These are phyloP conservation scores for Teratosphaeria viscida DNA, from an alignment of 2,329 filamentous ascomycete genomes.

Conservation along the genomic window DNA sequence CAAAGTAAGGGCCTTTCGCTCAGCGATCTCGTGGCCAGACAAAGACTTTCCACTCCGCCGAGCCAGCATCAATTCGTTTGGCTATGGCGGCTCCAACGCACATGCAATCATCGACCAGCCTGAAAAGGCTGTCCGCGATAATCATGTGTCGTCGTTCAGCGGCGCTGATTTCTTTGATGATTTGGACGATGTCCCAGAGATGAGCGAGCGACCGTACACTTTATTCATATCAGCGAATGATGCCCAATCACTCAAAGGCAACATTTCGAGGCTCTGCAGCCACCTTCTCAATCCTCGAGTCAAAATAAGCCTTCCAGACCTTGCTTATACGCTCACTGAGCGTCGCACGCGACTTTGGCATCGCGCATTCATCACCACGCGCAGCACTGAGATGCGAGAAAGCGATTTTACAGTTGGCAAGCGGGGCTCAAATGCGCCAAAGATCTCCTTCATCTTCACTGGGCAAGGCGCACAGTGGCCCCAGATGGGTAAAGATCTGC, in stretches of 20 bases:
- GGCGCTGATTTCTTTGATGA: too few species aligned
- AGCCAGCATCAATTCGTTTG: neutral
- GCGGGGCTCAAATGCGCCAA: neutral
- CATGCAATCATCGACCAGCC: neutral
- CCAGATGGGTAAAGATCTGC: slow-evolving; percentile 13
- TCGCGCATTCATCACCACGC: neutral
- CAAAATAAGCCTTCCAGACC: too few species aligned
- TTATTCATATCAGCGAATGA: too few species aligned
- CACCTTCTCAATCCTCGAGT: too few species aligned
- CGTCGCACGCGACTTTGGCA: neutral
- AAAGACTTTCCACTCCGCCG: neutral
- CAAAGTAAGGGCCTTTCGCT: neutral
- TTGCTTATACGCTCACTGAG: too few species aligned
- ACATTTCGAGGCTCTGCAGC: too few species aligned
- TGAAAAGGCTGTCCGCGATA: neutral
- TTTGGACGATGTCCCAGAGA: too few species aligned
- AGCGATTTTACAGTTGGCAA: neutral
- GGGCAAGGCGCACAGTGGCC: slow-evolving; percentile 15
- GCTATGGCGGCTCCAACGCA: neutral
- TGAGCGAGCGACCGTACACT: too few species aligned
- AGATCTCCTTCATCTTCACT: slow-evolving; percentile 9
- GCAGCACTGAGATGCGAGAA: neutral
- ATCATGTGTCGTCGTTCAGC: neutral
- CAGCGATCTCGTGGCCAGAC: neutral
- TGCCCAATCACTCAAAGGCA: too few species aligned